Base-by-base conservation (phyloP, 257 asterid genomes). In the Leptodermis oblonga region DNA sequence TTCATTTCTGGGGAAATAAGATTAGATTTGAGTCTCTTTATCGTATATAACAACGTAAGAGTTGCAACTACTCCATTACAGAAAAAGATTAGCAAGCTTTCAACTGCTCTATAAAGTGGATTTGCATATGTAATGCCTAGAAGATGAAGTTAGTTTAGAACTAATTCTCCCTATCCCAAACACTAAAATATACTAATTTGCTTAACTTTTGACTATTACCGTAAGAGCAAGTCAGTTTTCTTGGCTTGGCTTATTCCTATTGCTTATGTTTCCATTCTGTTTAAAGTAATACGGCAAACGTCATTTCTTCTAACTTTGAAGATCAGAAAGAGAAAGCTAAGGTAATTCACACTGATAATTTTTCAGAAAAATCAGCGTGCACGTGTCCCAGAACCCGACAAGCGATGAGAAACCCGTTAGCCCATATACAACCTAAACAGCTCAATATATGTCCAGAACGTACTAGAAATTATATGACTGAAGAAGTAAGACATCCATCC, bases 101-200 rank as follows among this genome's bases (percentile, higher is more conserved):
- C 79, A 72, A 76, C 81, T 54, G 72, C 78, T 73, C 68, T 76
- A 34, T 41, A 69, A 80, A 76, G 81, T 76, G 79, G 72, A 71
- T 80, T 73, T 77, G 74, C 70, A 60, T 68, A 70, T 64, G 80
- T 71, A 70, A 76, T 61, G 33, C 68, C 58, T 58, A 46, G 72
- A 43, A 52, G 64, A 72, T 68, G 62, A 68, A 60, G 62, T 30
- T 25, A 28, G 49, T 45, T 62, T 56, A 42, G 48, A 63, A 54
- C 14, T 62, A 74, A 34, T 34, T 70, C 55, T n/a, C n/a, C n/a
- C n/a, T 49, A 48, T 70, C 51, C 69, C 64, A 65, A n/a, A 13
- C 2, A 28, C 23, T 43, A 62, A 49, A 49, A 51, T 34, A 34
- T 71, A 66, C 48, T 36, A 39, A 51, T 33, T 55, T 67, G 25